Evolutionary conservation across 306 rosid genomes (phyloP).

Genomic region (Gastrolobium bilobum): DNA sequence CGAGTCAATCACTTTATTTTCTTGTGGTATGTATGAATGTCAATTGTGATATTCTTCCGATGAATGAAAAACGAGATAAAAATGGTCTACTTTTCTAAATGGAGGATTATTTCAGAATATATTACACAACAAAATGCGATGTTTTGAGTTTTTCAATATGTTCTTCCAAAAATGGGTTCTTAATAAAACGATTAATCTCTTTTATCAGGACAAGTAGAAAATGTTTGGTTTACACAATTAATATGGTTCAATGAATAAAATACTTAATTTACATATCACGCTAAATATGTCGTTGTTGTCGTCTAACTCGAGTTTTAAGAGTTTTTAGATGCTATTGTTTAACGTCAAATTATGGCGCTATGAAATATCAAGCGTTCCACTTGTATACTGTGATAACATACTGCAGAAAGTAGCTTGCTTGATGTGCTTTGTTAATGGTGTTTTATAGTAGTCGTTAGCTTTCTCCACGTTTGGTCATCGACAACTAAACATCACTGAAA

Average conservation of each 20-base stretch:
- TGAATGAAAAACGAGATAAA: not conserved
- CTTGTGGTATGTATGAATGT: not conserved
- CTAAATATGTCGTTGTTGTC: not conserved
- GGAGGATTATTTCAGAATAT: not conserved
- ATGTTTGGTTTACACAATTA: not conserved
- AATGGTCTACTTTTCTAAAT: not conserved
- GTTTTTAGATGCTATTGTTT: not conserved
- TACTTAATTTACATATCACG: not conserved
- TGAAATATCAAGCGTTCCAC: not conserved
- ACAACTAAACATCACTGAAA: not conserved
- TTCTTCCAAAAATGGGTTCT: too few relatives aligned
- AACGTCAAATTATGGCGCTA: not conserved
- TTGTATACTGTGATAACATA: not conserved
- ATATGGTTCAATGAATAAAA: not conserved
- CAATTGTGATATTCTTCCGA: not conserved
- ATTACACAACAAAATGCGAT: not conserved
- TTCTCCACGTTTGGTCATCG: not conserved
- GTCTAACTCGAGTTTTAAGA: not conserved
- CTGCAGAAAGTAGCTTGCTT: not conserved
- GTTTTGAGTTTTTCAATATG: not conserved
- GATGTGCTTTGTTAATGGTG: not conserved
- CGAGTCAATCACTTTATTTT: not conserved
- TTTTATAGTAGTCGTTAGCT: not conserved
- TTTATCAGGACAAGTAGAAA: not conserved
- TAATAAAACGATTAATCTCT: not conserved